Evolutionary conservation across 805 yeast genomes (phyloP).

Genomic region (Kuraishia piskuri): DNA sequence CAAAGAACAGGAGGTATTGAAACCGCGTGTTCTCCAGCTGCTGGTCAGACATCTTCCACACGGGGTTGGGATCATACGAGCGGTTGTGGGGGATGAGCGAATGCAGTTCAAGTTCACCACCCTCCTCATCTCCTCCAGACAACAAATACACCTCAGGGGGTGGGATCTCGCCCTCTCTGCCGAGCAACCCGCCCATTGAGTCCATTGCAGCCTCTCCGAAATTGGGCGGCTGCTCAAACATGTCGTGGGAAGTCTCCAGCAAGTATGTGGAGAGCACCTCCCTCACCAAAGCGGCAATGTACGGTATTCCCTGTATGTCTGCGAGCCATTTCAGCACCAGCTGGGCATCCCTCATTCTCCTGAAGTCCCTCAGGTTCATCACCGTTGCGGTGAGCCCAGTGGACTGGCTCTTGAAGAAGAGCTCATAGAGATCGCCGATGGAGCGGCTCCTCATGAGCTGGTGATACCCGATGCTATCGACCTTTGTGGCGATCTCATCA

Average conservation of each 20-base stretch:
- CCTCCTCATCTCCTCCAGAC: neutral
- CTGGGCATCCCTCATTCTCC: conserved; percentile 28
- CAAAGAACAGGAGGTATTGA: conserved; percentile 50
- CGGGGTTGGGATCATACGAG: conserved; percentile 1
- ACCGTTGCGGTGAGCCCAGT: conserved; percentile 52
- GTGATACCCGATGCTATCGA: conserved; percentile 45
- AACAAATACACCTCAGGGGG: neutral
- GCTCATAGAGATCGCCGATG: conserved; percentile 18
- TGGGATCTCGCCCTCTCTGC: conserved; percentile 27
- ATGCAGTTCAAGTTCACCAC: conserved; percentile 12
- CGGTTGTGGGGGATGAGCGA: conserved; percentile 8
- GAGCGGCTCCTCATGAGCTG: conserved; percentile 26
- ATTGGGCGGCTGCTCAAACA: conserved; percentile 9
- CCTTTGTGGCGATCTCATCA: conserved; percentile 28
- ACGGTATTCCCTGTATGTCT: neutral
- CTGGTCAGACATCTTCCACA: neutral
- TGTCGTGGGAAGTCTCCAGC: neutral
- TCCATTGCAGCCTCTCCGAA: conserved; percentile 10
- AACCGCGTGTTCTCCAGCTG: conserved; percentile 31
- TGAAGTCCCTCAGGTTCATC: conserved; percentile 38
- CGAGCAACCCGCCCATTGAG: conserved; percentile 19
- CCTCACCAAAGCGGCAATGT: neutral
- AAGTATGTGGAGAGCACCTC: conserved; percentile 5
- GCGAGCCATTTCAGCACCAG: neutral
- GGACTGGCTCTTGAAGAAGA: conserved; percentile 30